Conservation (phyloP, 2,329 filamentous ascomycete genomes). For the Venturia pyrina region DNA sequence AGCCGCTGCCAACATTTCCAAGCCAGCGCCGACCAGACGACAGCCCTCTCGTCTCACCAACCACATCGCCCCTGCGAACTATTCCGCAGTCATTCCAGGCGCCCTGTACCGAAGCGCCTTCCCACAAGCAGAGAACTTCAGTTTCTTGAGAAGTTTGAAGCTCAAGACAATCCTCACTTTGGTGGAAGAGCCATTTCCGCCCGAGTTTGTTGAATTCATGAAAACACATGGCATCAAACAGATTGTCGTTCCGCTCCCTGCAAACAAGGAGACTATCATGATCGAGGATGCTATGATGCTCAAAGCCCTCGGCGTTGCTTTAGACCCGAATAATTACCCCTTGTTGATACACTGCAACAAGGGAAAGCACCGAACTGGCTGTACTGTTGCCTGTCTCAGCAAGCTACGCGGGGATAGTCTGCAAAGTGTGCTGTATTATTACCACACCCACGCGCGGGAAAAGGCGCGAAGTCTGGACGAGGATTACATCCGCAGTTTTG, state of each 20-base stretch:
- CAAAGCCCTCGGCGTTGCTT: constrained; percentile 58
- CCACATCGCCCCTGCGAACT: constrained; percentile 51
- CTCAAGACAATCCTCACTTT: constrained; percentile 67
- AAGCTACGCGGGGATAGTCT: constrained; percentile 58
- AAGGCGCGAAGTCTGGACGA: constrained; percentile 41
- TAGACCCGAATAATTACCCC: constrained; percentile 66
- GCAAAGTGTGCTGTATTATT: constrained; percentile 58
- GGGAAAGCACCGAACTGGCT: constrained; percentile 86
- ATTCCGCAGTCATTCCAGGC: constrained; percentile 61
- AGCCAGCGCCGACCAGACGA: neutral
- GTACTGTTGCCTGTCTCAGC: constrained; percentile 71
- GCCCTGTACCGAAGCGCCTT: constrained; percentile 75
- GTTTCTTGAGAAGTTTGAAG: constrained; percentile 55
- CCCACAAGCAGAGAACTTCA: constrained; percentile 59
- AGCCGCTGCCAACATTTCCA: neutral
- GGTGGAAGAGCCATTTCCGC: constrained; percentile 38
- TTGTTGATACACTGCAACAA: constrained; percentile 89
- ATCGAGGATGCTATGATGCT: constrained; percentile 45
- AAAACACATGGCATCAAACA: constrained; percentile 58
- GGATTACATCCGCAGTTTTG: constrained; percentile 34
- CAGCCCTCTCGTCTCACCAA: constrained; percentile 9
- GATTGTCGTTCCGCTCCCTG: constrained; percentile 64
- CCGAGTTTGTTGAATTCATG: constrained; percentile 52
- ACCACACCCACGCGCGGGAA: constrained; percentile 48
- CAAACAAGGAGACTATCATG: constrained; percentile 65